A percentile compares a stretch with the other conserved stretches of the same genome.
Evolutionary conservation across 257 asterid genomes (phyloP).

Genomic region (Primulina eburnea): DNA sequence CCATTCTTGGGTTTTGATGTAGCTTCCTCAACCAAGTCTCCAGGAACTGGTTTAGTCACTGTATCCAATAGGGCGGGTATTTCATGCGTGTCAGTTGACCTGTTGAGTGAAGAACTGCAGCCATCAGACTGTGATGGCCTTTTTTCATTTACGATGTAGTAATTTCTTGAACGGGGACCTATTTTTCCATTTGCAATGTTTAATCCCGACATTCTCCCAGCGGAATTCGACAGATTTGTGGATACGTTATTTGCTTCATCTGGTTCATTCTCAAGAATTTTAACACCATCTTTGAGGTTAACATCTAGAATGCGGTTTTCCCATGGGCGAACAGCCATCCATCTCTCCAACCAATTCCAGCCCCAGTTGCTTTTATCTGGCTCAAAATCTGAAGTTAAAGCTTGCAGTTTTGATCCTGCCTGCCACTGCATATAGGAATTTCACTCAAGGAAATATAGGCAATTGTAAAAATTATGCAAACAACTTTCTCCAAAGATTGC

Average conservation of each 20-base stretch:
- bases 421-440: conserved; percentile 70
- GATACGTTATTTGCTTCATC: conserved; percentile 43
- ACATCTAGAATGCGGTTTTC: conserved; percentile 86
- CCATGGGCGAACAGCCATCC: conserved; percentile 99
- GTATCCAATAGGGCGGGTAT: conserved; percentile 30
- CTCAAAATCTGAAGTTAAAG: conserved; percentile 54
- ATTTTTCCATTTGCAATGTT: conserved; percentile 44
- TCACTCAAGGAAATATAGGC: no score
- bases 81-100: conserved; percentile 50
- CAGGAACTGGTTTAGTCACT: conserved; percentile 51
- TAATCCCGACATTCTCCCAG: conserved; percentile 48
- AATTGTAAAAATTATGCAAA: no score
- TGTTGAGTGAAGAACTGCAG: conserved; percentile 58
- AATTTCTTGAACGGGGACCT: conserved; percentile 50
- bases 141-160: conserved; percentile 48
- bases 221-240: conserved; percentile 36
- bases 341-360: conserved; percentile 99
- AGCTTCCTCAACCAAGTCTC: conserved; percentile 65
- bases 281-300: conserved; percentile 68
- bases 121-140: conserved; percentile 60
- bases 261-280: conserved; percentile 49
- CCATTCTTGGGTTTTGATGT: conserved; percentile 47
- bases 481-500: no score
- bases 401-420: conserved; percentile 84
- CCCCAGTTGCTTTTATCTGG: conserved; percentile 96